phyloP scores from a whole-genome alignment of 441 rosid genomes.

The Biscutella laevigata region DNA sequence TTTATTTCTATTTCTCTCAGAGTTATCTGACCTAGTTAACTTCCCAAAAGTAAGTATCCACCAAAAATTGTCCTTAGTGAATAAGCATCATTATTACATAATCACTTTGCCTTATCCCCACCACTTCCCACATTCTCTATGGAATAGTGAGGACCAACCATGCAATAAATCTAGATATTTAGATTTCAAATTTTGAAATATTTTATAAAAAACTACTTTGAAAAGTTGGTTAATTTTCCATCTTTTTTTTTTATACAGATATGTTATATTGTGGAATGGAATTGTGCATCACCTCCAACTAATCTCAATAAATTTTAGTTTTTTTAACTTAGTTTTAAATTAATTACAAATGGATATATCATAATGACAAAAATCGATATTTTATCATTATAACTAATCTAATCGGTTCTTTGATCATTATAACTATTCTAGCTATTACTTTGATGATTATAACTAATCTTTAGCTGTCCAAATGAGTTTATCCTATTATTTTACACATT shows the following conservation, averaged over 20 bases:
- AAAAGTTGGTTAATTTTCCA: background rate
- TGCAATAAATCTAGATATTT: background rate
- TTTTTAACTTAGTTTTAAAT: background rate
- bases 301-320: background rate
- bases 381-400: background rate
- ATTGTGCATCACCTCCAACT: background rate
- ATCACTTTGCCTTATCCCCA: constrained; percentile 19
- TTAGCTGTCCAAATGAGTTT: background rate
- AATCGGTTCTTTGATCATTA: background rate
- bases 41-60: constrained; percentile 3
- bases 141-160: constrained; percentile 21
- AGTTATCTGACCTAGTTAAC: background rate
- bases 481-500: background rate
- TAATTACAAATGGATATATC: background rate
- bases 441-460: background rate
- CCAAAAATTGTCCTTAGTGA: constrained; percentile 4
- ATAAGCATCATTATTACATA: constrained; percentile 16
- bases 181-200: constrained; percentile 13
- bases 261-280: background rate
- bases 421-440: too few species aligned
- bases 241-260: background rate
- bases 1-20: background rate
- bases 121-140: constrained; percentile 18
- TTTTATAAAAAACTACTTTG: background rate
- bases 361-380: background rate